Evolutionary conservation across 306 rosid species (phyloP).

Genomic region (Erythrophleum fordii): DNA sequence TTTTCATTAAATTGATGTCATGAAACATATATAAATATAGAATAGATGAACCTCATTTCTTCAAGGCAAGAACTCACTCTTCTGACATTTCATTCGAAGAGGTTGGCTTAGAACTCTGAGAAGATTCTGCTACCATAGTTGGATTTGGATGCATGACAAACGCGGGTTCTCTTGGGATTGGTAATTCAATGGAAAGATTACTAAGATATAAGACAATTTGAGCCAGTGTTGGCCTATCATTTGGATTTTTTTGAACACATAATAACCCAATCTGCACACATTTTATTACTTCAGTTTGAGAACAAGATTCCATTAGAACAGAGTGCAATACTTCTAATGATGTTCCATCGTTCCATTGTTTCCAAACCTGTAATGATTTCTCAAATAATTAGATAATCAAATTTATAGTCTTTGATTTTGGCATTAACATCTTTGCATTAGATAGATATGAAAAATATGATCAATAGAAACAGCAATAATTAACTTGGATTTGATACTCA

Average conservation of each 20-base stretch:
- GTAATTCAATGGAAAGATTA: not conserved
- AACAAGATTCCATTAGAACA: constrained; percentile 23
- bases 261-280: constrained; percentile 52
- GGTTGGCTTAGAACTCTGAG: not conserved
- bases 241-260: constrained; percentile 50
- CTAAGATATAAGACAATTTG: constrained; percentile 27
- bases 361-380: constrained; percentile 44
- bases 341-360: constrained; percentile 43
- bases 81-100: not conserved
- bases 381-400: not conserved
- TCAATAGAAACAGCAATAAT: not conserved
- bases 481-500: constrained; percentile 6
- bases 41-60: not conserved
- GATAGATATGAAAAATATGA: not conserved
- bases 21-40: not conserved
- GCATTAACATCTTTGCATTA: not conserved
- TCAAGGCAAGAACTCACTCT: not conserved
- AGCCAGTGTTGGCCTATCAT: constrained; percentile 50
- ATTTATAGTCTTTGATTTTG: not conserved
- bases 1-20: no score
- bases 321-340: constrained; percentile 42
- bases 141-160: not conserved
- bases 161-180: not conserved
- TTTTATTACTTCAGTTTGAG: constrained; percentile 13
- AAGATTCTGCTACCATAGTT: no score